Evolutionary conservation across 225 moss, liverwort and hornwort genomes (phyloP).

Genomic region (Marchantia paleacea): DNA sequence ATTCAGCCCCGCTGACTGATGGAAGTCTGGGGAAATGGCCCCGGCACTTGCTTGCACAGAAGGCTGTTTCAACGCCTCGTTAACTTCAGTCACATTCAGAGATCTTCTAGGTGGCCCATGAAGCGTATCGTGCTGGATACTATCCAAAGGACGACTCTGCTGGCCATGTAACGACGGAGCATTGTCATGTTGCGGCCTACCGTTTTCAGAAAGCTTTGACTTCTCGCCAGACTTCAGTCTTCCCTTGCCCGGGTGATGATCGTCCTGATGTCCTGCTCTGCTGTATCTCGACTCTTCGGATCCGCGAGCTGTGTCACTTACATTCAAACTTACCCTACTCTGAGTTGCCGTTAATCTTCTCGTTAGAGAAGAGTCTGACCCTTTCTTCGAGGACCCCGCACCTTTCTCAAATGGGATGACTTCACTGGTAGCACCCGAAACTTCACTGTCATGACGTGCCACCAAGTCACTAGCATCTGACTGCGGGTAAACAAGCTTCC

Average conservation of each 20-base stretch:
- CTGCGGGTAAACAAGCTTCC: not conserved
- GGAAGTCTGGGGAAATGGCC: not conserved
- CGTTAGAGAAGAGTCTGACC: not conserved
- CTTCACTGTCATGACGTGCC: slow-evolving; percentile 17
- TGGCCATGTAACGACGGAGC: not conserved
- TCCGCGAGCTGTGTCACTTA: slow-evolving; percentile 16
- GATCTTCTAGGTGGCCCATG: slow-evolving; percentile 4
- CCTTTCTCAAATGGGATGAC: slow-evolving; percentile 12
- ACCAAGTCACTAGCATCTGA: not conserved
- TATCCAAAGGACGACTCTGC: not conserved
- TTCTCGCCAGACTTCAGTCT: slow-evolving; percentile 4
- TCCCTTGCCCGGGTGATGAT: not conserved
- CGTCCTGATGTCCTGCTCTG: slow-evolving; percentile 4
- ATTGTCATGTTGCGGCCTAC: not conserved
- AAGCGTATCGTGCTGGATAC: not conserved
- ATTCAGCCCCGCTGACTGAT: not conserved
- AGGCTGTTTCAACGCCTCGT: slow-evolving; percentile 8
- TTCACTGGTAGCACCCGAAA: slow-evolving; percentile 20
- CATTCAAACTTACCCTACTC: not conserved
- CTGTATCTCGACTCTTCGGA: slow-evolving; percentile 4
- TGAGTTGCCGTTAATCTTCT: not conserved
- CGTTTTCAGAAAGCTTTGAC: slow-evolving; percentile 17
- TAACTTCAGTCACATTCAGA: slow-evolving; percentile 2
- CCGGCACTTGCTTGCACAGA: not conserved
- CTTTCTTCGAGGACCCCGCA: slow-evolving; percentile 3